Evolutionary conservation across 352 stramenopile genomes (phyloP).

Genomic region (Phytophthora tentaculata): DNA sequence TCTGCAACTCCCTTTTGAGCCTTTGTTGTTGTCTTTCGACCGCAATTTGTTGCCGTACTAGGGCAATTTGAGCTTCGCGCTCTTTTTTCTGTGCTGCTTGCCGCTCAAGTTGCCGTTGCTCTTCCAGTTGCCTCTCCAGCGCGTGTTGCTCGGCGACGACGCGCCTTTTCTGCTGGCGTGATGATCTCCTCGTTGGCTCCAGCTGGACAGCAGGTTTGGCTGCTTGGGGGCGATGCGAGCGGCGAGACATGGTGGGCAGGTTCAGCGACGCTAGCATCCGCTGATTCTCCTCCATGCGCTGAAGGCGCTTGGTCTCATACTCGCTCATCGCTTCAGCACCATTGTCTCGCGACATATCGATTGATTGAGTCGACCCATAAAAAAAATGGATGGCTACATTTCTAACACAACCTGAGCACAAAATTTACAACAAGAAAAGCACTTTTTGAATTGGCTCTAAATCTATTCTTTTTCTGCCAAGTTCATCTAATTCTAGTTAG

Average conservation of each 20-base stretch:
- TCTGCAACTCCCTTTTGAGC: background rate
- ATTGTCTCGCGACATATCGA: slow-evolving; percentile 3
- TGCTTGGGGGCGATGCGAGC: background rate
- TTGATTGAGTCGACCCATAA: background rate
- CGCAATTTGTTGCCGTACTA: background rate
- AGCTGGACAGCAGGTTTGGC: slow-evolving; percentile 15
- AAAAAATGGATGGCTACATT: slow-evolving; percentile 14
- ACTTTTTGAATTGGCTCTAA: background rate
- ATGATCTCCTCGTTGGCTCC: slow-evolving; percentile 47
- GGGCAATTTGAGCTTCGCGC: background rate
- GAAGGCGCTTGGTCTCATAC: slow-evolving; percentile 29
- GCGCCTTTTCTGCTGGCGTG: slow-evolving; percentile 14
- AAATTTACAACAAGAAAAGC: slow-evolving; percentile 5
- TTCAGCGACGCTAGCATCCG: slow-evolving; percentile 21
- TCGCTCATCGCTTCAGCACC: background rate
- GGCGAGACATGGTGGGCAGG: slow-evolving; percentile 11
- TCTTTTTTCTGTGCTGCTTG: background rate
- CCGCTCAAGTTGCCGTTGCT: slow-evolving; percentile 1
- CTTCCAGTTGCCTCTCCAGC: background rate
- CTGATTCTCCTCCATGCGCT: slow-evolving; percentile 31
- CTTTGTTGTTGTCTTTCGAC: background rate
- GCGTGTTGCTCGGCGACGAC: slow-evolving; percentile 11
- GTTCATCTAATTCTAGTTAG: background rate
- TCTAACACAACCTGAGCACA: background rate
- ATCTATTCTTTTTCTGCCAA: background rate